Evolutionary conservation across 345 rosid species (phyloP).

Genomic region (Zanthoxylum bungeanum): DNA sequence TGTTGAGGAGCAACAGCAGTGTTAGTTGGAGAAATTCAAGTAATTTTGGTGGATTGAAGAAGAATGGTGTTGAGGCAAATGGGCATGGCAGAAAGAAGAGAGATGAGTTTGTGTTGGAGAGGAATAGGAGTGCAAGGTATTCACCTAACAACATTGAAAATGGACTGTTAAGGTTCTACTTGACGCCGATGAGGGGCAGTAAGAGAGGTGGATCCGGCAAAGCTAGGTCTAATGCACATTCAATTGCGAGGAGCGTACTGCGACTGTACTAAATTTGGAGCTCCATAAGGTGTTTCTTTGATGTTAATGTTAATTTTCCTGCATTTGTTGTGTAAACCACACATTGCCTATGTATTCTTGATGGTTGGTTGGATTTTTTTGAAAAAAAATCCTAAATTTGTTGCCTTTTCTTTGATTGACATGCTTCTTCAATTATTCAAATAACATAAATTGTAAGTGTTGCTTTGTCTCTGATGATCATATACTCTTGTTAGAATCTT

Average conservation of each 20-base stretch:
- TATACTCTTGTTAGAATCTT: slow-evolving; percentile 1
- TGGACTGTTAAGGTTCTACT: slow-evolving; percentile 77
- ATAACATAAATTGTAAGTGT: slow-evolving; percentile 38
- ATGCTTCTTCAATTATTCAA: slow-evolving; percentile 38
- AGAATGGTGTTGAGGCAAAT: slow-evolving; percentile 55
- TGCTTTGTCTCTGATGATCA: slow-evolving; percentile 12
- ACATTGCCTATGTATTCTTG: slow-evolving; percentile 53
- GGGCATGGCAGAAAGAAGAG: slow-evolving; percentile 58
- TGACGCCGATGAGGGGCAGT: slow-evolving; percentile 68
- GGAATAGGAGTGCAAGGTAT: slow-evolving; percentile 77
- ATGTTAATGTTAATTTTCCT: slow-evolving; percentile 40
- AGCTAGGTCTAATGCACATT: slow-evolving; percentile 59
- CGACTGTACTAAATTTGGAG: slow-evolving; percentile 60
- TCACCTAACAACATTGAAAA: slow-evolving; percentile 71
- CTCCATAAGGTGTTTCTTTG: slow-evolving; percentile 35
- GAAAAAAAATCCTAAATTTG: slow-evolving; percentile 37
- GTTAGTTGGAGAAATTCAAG: slow-evolving; percentile 86
- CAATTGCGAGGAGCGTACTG: slow-evolving; percentile 69
- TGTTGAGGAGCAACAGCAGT: slow-evolving; percentile 89
- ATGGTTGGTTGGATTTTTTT: slow-evolving; percentile 47
- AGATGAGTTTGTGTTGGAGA: slow-evolving; percentile 62
- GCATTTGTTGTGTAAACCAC: too few species aligned
- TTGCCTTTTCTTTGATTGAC: slow-evolving; percentile 37
- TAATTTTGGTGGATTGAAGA: slow-evolving; percentile 53
- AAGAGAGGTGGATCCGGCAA: slow-evolving; percentile 57